Conservation (phyloP, 2,329 filamentous ascomycete genomes). For the Trichoderma sp. region DNA sequence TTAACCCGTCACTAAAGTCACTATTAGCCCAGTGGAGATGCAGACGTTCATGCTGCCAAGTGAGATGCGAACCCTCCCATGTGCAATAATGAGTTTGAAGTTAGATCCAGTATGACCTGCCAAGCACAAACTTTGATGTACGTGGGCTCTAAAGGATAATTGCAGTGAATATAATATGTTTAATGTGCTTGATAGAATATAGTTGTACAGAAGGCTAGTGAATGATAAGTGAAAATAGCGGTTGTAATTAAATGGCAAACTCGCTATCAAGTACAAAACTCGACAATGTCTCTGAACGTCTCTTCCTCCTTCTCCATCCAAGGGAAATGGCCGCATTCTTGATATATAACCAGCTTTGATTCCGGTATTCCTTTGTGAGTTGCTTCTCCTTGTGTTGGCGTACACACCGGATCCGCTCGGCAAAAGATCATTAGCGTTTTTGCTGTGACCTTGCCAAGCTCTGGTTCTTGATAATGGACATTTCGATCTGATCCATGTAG, state of each 20-base stretch:
- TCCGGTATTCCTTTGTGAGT: background rate
- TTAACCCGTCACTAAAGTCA: background rate
- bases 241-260: background rate
- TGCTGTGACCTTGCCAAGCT: background rate
- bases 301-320: slow-evolving; percentile 2
- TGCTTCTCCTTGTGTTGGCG: background rate
- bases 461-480: background rate
- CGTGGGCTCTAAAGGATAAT: too few relatives aligned
- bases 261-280: background rate
- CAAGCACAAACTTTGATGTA: background rate
- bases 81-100: too few relatives aligned
- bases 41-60: background rate
- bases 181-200: background rate
- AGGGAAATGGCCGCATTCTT: background rate
- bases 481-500: background rate
- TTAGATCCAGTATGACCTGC: too few relatives aligned
- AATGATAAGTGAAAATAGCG: background rate
- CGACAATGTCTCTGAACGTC: background rate
- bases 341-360: background rate
- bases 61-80: background rate
- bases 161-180: background rate
- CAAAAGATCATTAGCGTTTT: background rate
- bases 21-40: background rate
- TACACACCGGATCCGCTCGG: slow-evolving; percentile 4
- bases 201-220: background rate